Evolutionary conservation across 352 stramenopile species (phyloP).

Genomic region (Saprolegnia parasitica): DNA sequence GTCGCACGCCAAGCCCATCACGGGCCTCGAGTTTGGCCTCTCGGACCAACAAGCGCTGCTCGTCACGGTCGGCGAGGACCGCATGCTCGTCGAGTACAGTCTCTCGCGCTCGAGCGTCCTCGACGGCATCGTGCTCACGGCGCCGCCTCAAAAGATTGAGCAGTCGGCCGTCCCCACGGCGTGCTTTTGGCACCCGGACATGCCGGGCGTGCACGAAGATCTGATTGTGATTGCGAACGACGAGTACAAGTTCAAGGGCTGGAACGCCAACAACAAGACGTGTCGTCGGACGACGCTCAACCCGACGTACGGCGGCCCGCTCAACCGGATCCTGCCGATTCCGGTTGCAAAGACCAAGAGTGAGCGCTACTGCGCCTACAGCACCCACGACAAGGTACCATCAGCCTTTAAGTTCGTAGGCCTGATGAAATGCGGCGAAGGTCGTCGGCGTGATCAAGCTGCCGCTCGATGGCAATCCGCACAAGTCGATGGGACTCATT

Average conservation of each 20-base stretch:
- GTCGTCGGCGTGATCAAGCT: slow-evolving; percentile 82
- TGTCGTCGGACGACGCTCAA: slow-evolving; percentile 88
- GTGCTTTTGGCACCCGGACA: slow-evolving; percentile 87
- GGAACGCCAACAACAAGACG: slow-evolving; percentile 87
- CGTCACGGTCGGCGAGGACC: slow-evolving; percentile 83
- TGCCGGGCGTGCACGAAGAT: slow-evolving; percentile 77
- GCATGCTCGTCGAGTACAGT: slow-evolving; percentile 87
- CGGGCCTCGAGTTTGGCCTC: slow-evolving; percentile 81
- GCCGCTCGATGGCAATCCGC: slow-evolving; percentile 88
- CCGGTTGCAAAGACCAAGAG: slow-evolving; percentile 35
- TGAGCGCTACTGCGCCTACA: slow-evolving; percentile 76
- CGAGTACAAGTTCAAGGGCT: slow-evolving; percentile 93
- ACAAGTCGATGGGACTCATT: slow-evolving; percentile 90
- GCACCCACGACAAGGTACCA: slow-evolving; percentile 60
- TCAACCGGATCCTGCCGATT: slow-evolving; percentile 74
- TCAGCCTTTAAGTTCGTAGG: background rate
- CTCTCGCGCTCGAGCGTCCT: slow-evolving; percentile 74
- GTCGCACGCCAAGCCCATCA: slow-evolving; percentile 77
- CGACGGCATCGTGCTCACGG: slow-evolving; percentile 79
- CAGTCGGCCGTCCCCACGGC: slow-evolving; percentile 79
- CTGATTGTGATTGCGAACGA: slow-evolving; percentile 85
- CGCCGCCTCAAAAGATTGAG: slow-evolving; percentile 70
- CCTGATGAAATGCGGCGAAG: background rate
- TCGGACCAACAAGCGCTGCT: slow-evolving; percentile 71
- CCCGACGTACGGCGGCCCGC: slow-evolving; percentile 85